Conservation (phyloP, 73 alveolate species). For the Breviolum minutum region DNA sequence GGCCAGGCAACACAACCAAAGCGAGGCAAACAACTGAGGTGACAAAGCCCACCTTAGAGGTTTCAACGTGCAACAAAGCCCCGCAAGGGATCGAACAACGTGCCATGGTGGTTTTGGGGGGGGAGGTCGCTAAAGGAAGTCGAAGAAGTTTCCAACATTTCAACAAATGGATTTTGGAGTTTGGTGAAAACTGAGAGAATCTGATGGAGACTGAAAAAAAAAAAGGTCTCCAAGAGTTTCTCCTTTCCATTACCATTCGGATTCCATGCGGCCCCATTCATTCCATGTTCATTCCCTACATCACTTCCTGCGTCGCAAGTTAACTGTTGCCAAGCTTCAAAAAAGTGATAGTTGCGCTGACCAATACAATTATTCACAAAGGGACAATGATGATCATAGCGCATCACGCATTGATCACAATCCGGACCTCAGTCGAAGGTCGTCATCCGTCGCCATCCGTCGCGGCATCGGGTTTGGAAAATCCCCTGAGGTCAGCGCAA, state of each 20-base stretch:
- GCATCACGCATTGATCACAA: constrained; percentile 79
- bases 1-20: constrained; percentile 65
- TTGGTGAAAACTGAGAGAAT: too few relatives aligned
- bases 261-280: neutral
- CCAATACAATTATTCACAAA: constrained; percentile 91
- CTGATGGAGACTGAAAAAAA: neutral
- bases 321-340: neutral
- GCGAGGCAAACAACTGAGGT: constrained; percentile 86
- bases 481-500: constrained; percentile 95
- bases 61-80: neutral
- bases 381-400: constrained; percentile 94
- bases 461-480: neutral
- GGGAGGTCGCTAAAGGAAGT: too few relatives aligned
- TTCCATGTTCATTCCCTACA: neutral
- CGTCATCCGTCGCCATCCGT: neutral
- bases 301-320: neutral
- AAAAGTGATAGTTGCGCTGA: constrained; percentile 85
- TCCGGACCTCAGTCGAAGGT: constrained; percentile 22
- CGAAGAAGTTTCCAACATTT: too few relatives aligned
- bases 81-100: too few relatives aligned
- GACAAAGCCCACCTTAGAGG: constrained; percentile 49
- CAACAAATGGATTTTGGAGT: too few relatives aligned
- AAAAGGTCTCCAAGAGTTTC: too few relatives aligned
- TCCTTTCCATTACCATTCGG: neutral
- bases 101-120: too few relatives aligned